These are phyloP conservation scores for Solanum sparsipilum DNA, from an alignment of 257 asterid genomes.

Conservation along the genomic window DNA sequence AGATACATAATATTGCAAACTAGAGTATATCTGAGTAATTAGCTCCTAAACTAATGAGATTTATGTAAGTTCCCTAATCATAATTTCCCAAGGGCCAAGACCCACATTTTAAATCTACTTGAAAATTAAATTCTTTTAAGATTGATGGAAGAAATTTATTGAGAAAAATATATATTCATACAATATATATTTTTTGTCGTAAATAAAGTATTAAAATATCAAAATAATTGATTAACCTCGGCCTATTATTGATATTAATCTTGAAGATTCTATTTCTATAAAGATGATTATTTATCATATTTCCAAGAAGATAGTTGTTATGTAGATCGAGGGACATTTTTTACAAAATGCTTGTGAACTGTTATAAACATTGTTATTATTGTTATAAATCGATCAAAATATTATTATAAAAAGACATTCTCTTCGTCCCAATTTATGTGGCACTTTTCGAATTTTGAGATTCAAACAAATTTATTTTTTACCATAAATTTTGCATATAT, in stretches of 20 bases:
- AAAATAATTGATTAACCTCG: neutral
- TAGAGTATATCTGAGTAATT: no score
- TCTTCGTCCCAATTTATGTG: no score
- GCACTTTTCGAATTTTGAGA: fast-evolving
- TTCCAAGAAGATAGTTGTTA: neutral
- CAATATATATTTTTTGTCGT: neutral
- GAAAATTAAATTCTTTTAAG: no score
- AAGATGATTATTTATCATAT: neutral
- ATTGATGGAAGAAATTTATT: neutral
- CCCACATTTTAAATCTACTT: neutral
- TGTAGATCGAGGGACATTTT: neutral
- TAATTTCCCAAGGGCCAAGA: no score
- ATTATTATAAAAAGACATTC: no score
- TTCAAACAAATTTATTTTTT: no score
- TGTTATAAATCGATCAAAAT: neutral
- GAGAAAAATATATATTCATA: neutral
- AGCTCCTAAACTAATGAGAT: no score
- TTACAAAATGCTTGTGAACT: neutral
- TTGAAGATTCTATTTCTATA: neutral
- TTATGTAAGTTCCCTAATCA: no score
- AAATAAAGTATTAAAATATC: no score
- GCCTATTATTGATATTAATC: neutral
- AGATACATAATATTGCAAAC: no score
- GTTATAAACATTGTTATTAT: neutral
- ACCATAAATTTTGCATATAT: no score